phyloP scores from a whole-genome alignment of 495 filamentous ascomycete species.

The Penicillium longicatenatum region DNA sequence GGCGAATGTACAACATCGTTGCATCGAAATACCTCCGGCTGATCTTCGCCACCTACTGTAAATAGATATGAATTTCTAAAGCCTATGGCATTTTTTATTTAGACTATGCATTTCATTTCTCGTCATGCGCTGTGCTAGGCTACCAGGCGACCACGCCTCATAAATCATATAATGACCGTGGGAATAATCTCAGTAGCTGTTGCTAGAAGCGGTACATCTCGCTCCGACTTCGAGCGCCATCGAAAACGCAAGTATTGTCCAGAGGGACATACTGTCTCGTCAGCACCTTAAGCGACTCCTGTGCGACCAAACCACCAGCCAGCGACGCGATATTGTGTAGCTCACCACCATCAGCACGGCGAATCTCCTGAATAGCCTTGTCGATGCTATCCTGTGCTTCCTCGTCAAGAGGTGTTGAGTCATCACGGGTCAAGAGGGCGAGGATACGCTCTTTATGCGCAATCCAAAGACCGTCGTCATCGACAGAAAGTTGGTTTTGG shows the following conservation, averaged over 20 bases:
- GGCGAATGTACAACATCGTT: neutral
- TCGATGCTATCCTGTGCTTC: conserved; percentile 43
- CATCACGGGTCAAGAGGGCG: conserved; percentile 46
- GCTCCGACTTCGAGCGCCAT: conserved; percentile 80
- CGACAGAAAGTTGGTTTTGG: conserved; percentile 28
- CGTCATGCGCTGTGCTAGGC: neutral
- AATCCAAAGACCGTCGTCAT: conserved; percentile 38
- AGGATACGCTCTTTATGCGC: conserved; percentile 48
- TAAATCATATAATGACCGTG: conserved; percentile 7
- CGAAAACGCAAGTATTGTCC: conserved; percentile 91
- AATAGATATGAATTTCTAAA: neutral
- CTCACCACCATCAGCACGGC: conserved; percentile 79
- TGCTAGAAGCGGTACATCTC: conserved; percentile 58
- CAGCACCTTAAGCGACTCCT: conserved; percentile 94
- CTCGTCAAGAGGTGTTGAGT: conserved; percentile 45
- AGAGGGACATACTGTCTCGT: conserved; percentile 96
- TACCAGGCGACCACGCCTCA: conserved; percentile 2
- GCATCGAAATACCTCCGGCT: neutral
- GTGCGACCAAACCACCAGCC: conserved; percentile 87
- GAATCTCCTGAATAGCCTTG: conserved; percentile 64
- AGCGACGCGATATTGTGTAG: conserved; percentile 93
- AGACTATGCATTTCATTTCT: conserved; percentile 3
- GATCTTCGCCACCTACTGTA: neutral
- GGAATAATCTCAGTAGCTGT: neutral
- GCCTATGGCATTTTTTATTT: neutral